Base-by-base conservation (phyloP, 164 flowering plant genomes). In the Magnolia officinalis region DNA sequence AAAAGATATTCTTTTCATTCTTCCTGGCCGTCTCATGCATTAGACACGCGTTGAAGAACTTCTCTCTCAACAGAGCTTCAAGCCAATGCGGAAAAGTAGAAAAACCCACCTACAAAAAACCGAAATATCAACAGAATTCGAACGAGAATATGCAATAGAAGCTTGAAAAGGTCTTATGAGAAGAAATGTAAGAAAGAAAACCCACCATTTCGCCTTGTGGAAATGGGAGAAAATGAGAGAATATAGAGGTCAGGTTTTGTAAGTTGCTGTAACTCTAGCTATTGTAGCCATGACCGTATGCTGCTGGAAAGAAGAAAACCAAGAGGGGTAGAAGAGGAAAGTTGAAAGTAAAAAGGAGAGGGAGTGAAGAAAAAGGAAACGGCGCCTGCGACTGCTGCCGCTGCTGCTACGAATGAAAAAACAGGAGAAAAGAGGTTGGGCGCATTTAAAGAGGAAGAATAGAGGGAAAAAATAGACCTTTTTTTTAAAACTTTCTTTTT, bases 1-100 rank as follows among this genome's bases (percentile, higher is more conserved):
- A 96, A 64, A 83, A 91, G 37, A 90, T 82, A 78, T 91, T 96
- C 89, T 92, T 94, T 65, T 94, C 98, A 71, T 93, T 95, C 87
- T 92, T 96, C 86, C 75, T 91, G 0, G 82, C 87, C 26, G 79
- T 81, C 74, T 90, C 92, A 71, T 96, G 99, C 83, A 85, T 63
- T 23, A 84, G 61, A 75, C 99, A 95, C 6, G 92, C 89, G 79
- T 81, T 85, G 84, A 89, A 95, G 86, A 92, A 93, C 73, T 88
- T 89, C 78, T 93, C 96, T 2, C 81, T 70, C 49, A 92, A 82
- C 4, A 93, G 87, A 1, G 80, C 81, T 31, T 85, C 82, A 31
- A 95, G 87, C 98, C 99, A 93, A 2, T 65, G 77, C 3, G 96
- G 96, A 65, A 83, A 61, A 31, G 66, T 11, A 58, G 84, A 77